Evolutionary conservation across 2,329 filamentous ascomycete genomes (phyloP).

Genomic region (Fusarium incarnatum): DNA sequence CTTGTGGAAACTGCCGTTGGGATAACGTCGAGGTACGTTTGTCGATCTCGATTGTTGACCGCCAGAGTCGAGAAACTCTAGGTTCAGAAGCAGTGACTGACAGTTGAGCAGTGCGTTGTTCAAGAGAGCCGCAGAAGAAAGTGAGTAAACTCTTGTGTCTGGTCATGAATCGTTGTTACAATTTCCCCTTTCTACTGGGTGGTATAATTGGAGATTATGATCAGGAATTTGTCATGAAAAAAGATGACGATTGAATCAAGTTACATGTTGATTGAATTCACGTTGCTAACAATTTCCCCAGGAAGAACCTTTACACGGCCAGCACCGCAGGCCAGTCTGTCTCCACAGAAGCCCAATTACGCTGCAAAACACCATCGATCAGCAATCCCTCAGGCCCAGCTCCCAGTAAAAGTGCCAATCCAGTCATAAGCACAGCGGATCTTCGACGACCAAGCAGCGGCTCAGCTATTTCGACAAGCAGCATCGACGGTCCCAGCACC

Average conservation of each 20-base stretch:
- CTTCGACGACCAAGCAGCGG: slow-evolving; percentile 54
- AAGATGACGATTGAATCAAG: slow-evolving; percentile 5
- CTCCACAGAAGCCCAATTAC: slow-evolving; percentile 60
- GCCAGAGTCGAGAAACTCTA: slow-evolving; percentile 11
- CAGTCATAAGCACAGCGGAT: slow-evolving; percentile 50
- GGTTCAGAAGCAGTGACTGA: slow-evolving; percentile 34
- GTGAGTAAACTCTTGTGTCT: slow-evolving; percentile 64
- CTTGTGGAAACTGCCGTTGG: slow-evolving; percentile 88
- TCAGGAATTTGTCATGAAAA: slow-evolving; percentile 31
- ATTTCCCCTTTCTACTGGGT: slow-evolving; percentile 9
- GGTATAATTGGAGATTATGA: slow-evolving; percentile 16
- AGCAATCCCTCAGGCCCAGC: slow-evolving; percentile 36
- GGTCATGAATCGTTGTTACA: slow-evolving; percentile 13
- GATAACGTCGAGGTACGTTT: slow-evolving; percentile 73
- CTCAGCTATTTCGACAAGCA: slow-evolving; percentile 50
- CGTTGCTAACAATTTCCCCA: slow-evolving; percentile 48
- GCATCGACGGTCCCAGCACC: slow-evolving; percentile 45
- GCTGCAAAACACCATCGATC: slow-evolving; percentile 52
- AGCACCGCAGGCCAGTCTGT: slow-evolving; percentile 51
- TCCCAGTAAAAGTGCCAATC: slow-evolving; percentile 11
- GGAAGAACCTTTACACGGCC: slow-evolving; percentile 59
- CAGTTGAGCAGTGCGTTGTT: slow-evolving; percentile 67
- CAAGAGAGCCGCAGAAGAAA: slow-evolving; percentile 88
- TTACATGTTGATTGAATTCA: slow-evolving; percentile 10
- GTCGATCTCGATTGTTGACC: slow-evolving; percentile 11